These are phyloP conservation scores for Colletotrichum sp. DNA, from an alignment of 2,329 filamentous ascomycete genomes.

Conservation along the genomic window DNA sequence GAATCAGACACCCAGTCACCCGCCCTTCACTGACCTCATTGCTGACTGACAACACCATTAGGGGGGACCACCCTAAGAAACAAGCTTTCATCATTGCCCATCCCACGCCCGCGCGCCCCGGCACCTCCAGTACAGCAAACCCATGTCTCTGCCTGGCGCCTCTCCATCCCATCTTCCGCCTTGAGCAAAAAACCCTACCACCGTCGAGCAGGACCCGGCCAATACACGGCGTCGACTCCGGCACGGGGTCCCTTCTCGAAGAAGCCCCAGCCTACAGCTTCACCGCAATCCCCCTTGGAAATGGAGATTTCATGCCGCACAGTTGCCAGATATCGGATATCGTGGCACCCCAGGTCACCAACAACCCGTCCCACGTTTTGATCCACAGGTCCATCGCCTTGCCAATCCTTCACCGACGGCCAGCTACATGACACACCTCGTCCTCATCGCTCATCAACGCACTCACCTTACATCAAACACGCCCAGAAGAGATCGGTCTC, in stretches of 20 bases:
- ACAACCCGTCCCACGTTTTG: conserved; percentile 14
- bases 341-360: conserved; percentile 5
- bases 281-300: conserved; percentile 1
- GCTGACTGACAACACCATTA: neutral
- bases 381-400: neutral
- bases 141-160: neutral
- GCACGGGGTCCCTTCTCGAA: conserved; percentile 5
- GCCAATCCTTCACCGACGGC: conserved; percentile 4
- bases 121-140: neutral
- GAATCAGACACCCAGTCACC: neutral
- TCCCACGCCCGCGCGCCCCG: neutral
- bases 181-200: neutral
- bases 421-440: neutral
- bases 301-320: neutral
- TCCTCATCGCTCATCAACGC: neutral
- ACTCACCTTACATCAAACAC: neutral
- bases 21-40: neutral
- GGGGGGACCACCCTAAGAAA: neutral
- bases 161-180: neutral
- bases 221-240: conserved; percentile 8
- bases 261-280: neutral
- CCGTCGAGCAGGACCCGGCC: neutral
- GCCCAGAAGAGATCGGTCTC: neutral
- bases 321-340: neutral
- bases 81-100: conserved; percentile 13